phyloP scores from a whole-genome alignment of 2,329 filamentous ascomycete species.

The Stemphylium lycopersici region DNA sequence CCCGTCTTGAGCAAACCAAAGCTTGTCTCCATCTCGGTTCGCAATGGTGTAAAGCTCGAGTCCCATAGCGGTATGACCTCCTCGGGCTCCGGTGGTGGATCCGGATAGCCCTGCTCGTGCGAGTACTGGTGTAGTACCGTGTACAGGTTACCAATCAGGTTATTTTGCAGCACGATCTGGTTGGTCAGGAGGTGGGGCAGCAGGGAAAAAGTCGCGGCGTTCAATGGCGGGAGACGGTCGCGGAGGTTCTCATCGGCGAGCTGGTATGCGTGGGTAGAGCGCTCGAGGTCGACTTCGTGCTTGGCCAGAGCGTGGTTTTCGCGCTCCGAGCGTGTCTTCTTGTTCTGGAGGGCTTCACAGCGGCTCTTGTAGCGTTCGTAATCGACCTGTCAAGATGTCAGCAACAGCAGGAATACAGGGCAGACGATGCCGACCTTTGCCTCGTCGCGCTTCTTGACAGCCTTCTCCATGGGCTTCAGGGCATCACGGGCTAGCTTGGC shows the following conservation, averaged over 20 bases:
- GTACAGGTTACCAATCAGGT: constrained; percentile 77
- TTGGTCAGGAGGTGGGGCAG: constrained; percentile 72
- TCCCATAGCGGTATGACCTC: constrained; percentile 73
- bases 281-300: constrained; percentile 71
- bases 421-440: constrained; percentile 61
- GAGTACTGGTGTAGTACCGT: constrained; percentile 77
- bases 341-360: constrained; percentile 72
- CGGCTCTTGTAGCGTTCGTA: constrained; percentile 78
- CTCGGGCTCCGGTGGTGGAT: constrained; percentile 73
- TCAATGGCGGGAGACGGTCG: constrained; percentile 72
- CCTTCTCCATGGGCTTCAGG: constrained; percentile 76
- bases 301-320: constrained; percentile 75
- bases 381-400: constrained; percentile 63
- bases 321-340: constrained; percentile 71
- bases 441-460: constrained; percentile 84
- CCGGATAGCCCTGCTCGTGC: constrained; percentile 70
- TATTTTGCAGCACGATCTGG: constrained; percentile 78
- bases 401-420: neutral
- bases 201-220: constrained; percentile 73
- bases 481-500: constrained; percentile 71
- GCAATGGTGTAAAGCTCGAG: constrained; percentile 65
- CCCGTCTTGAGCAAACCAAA: constrained; percentile 69
- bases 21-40: constrained; percentile 68
- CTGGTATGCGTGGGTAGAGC: constrained; percentile 73
- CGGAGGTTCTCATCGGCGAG: constrained; percentile 76